Evolutionary conservation across 2,329 filamentous ascomycete species (phyloP), one percentile per base, ranked within the genome.

Genomic region (Aspergillaceae sp.): DNA sequence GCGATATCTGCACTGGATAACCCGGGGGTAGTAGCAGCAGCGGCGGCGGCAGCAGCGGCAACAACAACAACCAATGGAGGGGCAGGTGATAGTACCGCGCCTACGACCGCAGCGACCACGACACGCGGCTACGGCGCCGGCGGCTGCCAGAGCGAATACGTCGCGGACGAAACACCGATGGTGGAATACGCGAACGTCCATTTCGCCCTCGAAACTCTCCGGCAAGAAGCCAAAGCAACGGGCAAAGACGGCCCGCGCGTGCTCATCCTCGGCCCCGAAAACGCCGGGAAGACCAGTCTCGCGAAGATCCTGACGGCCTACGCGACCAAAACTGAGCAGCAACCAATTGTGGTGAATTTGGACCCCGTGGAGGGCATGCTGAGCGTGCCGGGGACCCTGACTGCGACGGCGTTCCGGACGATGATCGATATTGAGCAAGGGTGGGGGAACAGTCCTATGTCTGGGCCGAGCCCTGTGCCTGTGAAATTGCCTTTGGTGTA

Each of bases 401-500:
- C 85, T 43, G 87, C 90, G 0, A 84, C 86, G n/a, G 86, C 87
- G 4, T 89, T 94, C 61, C 86, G 86, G 7, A 88, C 86, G 0
- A 79, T 94, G 57, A 79, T 97, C 70, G 91, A 97, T 65, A 77
- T 94, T 1, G 86, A 91, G 58, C 84, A 88, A 50, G 87, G 86
- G 19, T 96, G 89, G 83, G 92, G 92, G 7, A 87, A 79, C 54
- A 90, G 87, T 56, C 90, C 91, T 0, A 94, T 90, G 57, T 94
- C 86, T 54, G 92, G 91, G 0, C 90, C 92, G 0, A 92, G 85
- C 56, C 79, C 83, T 0, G 82, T 94, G 11, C 90, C 91, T 0
- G 87, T 95, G 44, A 97, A 96, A 72, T 75, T 95, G 56, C 92
- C 92, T 4, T 71, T 98, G 45, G 88, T 91, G 29, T 94, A 95